A percentile compares a stretch with the other conserved stretches of the same genome.
phyloP scores from a whole-genome alignment of 345 rosid species.

The Eucalyptus tenuipes region DNA sequence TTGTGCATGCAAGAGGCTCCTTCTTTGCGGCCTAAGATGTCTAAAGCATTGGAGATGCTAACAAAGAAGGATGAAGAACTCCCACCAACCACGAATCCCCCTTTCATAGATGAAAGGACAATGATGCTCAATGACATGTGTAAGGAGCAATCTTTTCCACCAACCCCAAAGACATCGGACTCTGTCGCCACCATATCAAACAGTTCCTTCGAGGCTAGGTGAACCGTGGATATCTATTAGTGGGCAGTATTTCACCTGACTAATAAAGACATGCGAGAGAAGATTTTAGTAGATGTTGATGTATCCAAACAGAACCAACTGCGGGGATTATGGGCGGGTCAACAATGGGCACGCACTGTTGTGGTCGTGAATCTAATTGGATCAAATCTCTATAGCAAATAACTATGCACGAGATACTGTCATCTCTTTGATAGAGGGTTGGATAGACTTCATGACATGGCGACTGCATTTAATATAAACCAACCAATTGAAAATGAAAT shows the following conservation, averaged over 20 bases:
- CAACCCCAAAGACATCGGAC: constrained; percentile 21
- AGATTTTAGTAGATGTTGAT: background rate
- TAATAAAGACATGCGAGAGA: background rate
- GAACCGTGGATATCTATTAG: background rate
- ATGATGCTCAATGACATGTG: constrained; percentile 53
- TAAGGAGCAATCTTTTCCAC: constrained; percentile 20
- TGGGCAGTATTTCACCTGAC: background rate
- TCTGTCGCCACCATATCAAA: constrained; percentile 47
- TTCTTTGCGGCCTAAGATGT: constrained; percentile 66
- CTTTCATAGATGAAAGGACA: constrained; percentile 70
- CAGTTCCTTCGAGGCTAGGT: constrained; percentile 73
- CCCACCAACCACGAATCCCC: constrained; percentile 67
- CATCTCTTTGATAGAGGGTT: background rate
- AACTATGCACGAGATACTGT: background rate
- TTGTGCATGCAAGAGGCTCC: constrained; percentile 73
- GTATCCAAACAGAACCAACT: background rate
- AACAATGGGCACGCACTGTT: background rate
- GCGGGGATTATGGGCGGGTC: background rate
- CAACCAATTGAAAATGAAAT: background rate
- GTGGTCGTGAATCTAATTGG: background rate
- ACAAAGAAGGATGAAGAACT: constrained; percentile 55
- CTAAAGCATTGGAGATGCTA: constrained; percentile 63
- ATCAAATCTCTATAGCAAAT: background rate
- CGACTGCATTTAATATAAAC: background rate
- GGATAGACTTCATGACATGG: background rate